Evolutionary conservation across 169 alveolate genomes (phyloP).

Genomic region (Amoebophrya sp.): DNA sequence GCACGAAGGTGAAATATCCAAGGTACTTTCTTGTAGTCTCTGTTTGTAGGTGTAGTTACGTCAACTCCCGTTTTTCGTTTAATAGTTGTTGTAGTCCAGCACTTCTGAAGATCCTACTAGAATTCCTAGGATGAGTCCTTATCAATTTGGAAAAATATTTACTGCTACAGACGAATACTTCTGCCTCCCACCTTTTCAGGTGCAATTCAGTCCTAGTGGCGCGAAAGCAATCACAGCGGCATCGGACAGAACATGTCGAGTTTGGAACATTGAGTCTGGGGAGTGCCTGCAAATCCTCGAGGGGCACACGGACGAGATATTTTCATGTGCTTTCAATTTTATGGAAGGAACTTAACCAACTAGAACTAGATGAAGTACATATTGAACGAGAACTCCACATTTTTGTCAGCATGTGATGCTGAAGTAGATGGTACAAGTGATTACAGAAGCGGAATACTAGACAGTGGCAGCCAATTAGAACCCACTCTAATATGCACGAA

Average conservation of each 20-base stretch:
- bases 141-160: no score
- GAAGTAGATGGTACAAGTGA: no score
- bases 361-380: no score
- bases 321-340: constrained; percentile 80
- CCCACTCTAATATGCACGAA: no score
- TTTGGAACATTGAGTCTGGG: constrained; percentile 67
- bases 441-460: no score
- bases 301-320: constrained; percentile 78
- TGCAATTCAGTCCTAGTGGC: constrained; percentile 68
- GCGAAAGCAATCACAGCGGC: constrained; percentile 65
- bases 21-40: constrained; percentile 45
- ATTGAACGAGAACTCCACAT: no score
- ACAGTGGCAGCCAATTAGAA: no score
- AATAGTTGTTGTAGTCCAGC: neutral
- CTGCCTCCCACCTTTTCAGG: neutral
- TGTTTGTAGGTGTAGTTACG: neutral
- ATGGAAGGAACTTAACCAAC: no score
- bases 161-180: no score
- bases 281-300: constrained; percentile 67
- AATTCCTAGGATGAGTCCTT: no score
- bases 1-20: constrained; percentile 68
- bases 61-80: neutral
- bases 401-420: no score
- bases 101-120: neutral
- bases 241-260: constrained; percentile 65